These are phyloP conservation scores for Boletus eberwhitei DNA, from an alignment of 768 basidiomycete species.

Conservation along the genomic window DNA sequence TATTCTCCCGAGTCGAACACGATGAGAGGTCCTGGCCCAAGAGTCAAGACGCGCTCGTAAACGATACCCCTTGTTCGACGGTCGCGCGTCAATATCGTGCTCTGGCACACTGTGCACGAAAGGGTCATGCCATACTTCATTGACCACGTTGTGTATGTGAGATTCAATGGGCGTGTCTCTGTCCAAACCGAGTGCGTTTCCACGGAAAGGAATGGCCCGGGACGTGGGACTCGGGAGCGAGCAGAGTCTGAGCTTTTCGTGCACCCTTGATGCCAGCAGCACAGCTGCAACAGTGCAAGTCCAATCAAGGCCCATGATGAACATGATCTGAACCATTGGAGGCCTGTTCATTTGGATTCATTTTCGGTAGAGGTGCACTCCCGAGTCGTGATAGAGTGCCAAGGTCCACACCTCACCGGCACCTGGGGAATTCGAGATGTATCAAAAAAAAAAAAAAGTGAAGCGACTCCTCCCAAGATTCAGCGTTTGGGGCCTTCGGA, in stretches of 20 bases:
- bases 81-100: neutral
- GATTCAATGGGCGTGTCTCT: conserved; percentile 1
- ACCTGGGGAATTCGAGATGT: too few relatives aligned
- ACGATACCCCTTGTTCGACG: conserved; percentile 4
- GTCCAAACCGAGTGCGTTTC: conserved; percentile 13
- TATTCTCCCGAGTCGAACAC: conserved; percentile 46
- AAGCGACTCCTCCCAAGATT: too few relatives aligned
- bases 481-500: too few relatives aligned
- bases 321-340: neutral
- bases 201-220: conserved; percentile 9
- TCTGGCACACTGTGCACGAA: neutral
- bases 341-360: neutral
- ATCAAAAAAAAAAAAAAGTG: too few relatives aligned
- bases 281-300: too few relatives aligned
- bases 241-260: neutral
- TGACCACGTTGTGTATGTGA: conserved; percentile 20
- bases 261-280: neutral
- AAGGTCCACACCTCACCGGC: too few relatives aligned
- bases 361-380: neutral
- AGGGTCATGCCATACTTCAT: conserved; percentile 14
- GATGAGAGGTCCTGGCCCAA: conserved; percentile 48
- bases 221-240: conserved; percentile 13
- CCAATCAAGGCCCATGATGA: too few relatives aligned
- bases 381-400: neutral
- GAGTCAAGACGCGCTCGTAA: conserved; percentile 21